Percentiles rank a stretch among this genome's conserved stretches.
Conservation (phyloP, 2,329 filamentous ascomycete species). For the Alternaria longipes region DNA sequence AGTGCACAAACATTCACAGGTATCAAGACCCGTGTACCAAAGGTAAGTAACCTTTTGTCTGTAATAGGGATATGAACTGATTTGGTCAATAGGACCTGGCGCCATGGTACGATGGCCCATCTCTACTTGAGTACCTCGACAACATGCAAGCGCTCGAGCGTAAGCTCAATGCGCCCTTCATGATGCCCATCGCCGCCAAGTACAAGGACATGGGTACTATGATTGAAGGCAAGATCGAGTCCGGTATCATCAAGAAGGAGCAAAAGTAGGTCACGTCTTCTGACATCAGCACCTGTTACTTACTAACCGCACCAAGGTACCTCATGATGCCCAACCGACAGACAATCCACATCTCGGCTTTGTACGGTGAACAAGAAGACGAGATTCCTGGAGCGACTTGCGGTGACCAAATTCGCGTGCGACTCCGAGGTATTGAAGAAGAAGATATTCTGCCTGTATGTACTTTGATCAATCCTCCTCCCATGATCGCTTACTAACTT, state of each 20-base stretch:
- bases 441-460: constrained; percentile 86
- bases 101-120: constrained; percentile 88
- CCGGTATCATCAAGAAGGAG: constrained; percentile 56
- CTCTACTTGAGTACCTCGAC: constrained; percentile 94
- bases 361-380: constrained; percentile 97
- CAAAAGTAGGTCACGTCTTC: constrained; percentile 6
- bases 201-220: constrained; percentile 98
- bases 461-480: not conserved
- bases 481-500: not conserved
- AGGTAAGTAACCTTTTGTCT: constrained; percentile 39
- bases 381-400: constrained; percentile 83
- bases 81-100: constrained; percentile 61
- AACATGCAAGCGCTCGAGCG: constrained; percentile 91
- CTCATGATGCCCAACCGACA: constrained; percentile 97
- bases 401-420: constrained; percentile 92
- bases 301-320: constrained; percentile 70
- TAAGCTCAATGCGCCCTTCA: constrained; percentile 97
- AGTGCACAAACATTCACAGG: constrained; percentile 86
- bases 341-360: constrained; percentile 78
- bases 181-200: constrained; percentile 98
- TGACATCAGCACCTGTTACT: not conserved
- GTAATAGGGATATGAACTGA: not conserved
- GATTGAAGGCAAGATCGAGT: constrained; percentile 96
- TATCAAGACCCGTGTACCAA: constrained; percentile 85
- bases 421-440: constrained; percentile 94